phyloP scores from a whole-genome alignment of 495 filamentous ascomycete species.

The Tuber brumale region DNA sequence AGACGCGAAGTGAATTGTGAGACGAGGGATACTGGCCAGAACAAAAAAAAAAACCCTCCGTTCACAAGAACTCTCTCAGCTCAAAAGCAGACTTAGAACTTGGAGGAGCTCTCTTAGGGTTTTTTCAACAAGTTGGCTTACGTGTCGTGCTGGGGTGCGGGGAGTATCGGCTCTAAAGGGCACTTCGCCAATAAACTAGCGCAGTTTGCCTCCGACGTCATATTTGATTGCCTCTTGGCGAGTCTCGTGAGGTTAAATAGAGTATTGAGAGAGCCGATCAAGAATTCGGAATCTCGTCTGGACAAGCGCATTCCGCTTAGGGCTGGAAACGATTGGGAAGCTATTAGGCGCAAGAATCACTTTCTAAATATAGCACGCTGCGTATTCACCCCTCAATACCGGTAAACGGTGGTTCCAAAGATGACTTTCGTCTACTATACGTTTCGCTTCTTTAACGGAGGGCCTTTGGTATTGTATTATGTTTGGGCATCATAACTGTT shows the following conservation, averaged over 20 bases:
- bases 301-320: background rate
- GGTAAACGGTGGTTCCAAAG: background rate
- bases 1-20: background rate
- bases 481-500: background rate
- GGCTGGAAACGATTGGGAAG: background rate
- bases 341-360: background rate
- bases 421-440: background rate
- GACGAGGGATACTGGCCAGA: background rate
- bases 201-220: background rate
- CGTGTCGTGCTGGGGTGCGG: no score
- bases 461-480: background rate
- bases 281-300: background rate
- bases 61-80: background rate
- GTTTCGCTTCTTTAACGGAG: background rate
- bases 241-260: background rate
- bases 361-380: background rate
- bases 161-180: no score
- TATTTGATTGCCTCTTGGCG: background rate
- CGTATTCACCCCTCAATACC: background rate
- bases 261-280: background rate
- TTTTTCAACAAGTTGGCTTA: background rate
- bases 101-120: background rate
- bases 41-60: background rate
- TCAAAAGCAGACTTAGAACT: background rate
- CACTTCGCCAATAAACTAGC: no score